phyloP scores from a whole-genome alignment of 164 flowering plant species.

The Warburgia ugandensis region DNA sequence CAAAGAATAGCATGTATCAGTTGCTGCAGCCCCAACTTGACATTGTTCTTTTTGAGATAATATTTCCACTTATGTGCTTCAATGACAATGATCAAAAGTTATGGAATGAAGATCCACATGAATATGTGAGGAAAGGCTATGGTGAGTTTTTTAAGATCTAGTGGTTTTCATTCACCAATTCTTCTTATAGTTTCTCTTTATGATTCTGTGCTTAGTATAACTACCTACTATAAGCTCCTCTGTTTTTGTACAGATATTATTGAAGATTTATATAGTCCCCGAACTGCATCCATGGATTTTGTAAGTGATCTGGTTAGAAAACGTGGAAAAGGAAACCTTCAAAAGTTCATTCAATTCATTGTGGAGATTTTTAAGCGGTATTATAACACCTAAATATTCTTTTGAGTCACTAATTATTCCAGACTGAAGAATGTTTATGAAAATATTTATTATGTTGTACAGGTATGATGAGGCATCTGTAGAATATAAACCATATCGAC shows the following conservation, averaged over 20 bases:
- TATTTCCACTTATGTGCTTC: conserved; percentile 99
- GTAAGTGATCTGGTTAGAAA: conserved; percentile 95
- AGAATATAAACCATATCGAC: conserved; percentile 75
- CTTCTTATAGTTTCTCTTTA: too few relatives aligned
- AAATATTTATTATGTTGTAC: conserved; percentile 1
- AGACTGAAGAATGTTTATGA: background rate
- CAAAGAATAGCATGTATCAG: conserved; percentile 81
- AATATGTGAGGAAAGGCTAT: conserved; percentile 98
- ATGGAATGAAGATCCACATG: conserved; percentile 99
- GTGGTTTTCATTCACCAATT: too few relatives aligned
- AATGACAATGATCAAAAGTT: conserved; percentile 90
- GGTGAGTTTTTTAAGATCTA: conserved; percentile 44
- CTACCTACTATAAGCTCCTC: background rate
- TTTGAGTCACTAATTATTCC: background rate
- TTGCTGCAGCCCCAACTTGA: conserved; percentile 83
- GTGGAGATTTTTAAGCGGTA: conserved; percentile 87
- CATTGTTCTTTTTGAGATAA: conserved; percentile 83
- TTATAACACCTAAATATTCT: too few relatives aligned
- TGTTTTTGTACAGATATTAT: conserved; percentile 69
- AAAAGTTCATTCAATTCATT: conserved; percentile 80
- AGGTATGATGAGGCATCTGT: conserved; percentile 74
- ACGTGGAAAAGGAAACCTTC: conserved; percentile 94
- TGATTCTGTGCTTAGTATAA: too few relatives aligned
- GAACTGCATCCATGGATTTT: conserved; percentile 98
- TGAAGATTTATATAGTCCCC: conserved; percentile 95